These are phyloP conservation scores for Oemleria cerasiformis DNA, from an alignment of 306 rosid species.

Conservation along the genomic window DNA sequence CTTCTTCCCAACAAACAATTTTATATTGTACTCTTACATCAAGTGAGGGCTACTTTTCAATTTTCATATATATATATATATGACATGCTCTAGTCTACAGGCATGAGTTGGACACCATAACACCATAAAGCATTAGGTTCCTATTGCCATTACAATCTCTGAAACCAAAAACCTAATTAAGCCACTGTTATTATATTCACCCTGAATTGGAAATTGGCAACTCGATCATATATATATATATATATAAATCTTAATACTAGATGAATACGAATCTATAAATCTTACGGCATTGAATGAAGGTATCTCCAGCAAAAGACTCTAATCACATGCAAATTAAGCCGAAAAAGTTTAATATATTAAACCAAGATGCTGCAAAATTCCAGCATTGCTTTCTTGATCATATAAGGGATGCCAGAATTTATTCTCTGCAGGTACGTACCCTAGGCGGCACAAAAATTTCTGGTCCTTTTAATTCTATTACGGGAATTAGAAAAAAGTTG, in stretches of 20 bases:
- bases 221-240: too few relatives aligned
- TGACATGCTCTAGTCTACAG: conserved; percentile 14
- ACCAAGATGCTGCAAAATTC: background rate
- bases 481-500: background rate
- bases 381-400: too few relatives aligned
- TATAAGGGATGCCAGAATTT: conserved; percentile 6
- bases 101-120: conserved; percentile 36
- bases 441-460: background rate
- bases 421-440: conserved; percentile 2
- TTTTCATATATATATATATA: too few relatives aligned
- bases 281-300: background rate
- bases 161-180: background rate
- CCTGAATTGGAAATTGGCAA: conserved; percentile 2
- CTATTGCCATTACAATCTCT: conserved; percentile 15
- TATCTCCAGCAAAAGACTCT: too few relatives aligned
- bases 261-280: too few relatives aligned
- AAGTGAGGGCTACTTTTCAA: conserved; percentile 18
- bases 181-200: background rate
- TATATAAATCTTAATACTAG: too few relatives aligned
- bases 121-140: conserved; percentile 25
- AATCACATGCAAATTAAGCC: background rate
- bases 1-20: background rate
- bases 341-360: background rate
- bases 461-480: background rate
- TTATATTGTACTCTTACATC: background rate